Evolutionary conservation across 2,329 filamentous ascomycete genomes (phyloP), one percentile per base, ranked within the genome.

Genomic region (Talaromyces islandicus): DNA sequence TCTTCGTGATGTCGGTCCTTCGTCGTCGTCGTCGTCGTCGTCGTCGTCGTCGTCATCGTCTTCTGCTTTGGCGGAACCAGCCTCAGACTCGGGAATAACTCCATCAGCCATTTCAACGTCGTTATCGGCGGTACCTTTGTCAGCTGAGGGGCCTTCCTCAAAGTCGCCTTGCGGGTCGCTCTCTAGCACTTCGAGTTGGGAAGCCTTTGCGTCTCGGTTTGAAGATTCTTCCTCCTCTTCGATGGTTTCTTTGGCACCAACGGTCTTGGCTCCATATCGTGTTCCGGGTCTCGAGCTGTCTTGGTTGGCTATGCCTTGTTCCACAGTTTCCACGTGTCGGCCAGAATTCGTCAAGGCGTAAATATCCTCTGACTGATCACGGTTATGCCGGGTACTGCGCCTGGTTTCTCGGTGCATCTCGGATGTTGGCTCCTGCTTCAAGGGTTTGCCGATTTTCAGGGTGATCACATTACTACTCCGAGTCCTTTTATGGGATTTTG

Each of bases 281-380:
- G 62, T 64, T 11, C 60, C 48, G 61, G 27, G 52, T 58, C 30
- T 27, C 7, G 43, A 67, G 65, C 30, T 71, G 70, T 4, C 83
- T 80, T 59, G 12, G 25, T 79, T 85, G 46, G 74, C 75, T 2
- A 83, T 85, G 27, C 80, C 82, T 64, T 78, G 75, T 62, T 83
- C 77, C 10, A 85, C 75, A 4, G 83, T 76, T 58, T 83, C 72
- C 60, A 80, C 78, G 69, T 87, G 83, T 61, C 77, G 81, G 19
- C 85, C 85, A 7, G 84, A 86, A 63, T 83, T 81, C 3, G 84
- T 83, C 51, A 87, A 73, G 17, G 81, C 83, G 52, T 85, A 73
- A 14, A 87, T 78, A 35, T 83, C 79, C 38, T 82, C 80, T 27
- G 82, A 79, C 4, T 81, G 75, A 64, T 84, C 83, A 63, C 84